Evolutionary conservation across 352 stramenopile species (phyloP).

Genomic region (Globisporangium canariense): DNA sequence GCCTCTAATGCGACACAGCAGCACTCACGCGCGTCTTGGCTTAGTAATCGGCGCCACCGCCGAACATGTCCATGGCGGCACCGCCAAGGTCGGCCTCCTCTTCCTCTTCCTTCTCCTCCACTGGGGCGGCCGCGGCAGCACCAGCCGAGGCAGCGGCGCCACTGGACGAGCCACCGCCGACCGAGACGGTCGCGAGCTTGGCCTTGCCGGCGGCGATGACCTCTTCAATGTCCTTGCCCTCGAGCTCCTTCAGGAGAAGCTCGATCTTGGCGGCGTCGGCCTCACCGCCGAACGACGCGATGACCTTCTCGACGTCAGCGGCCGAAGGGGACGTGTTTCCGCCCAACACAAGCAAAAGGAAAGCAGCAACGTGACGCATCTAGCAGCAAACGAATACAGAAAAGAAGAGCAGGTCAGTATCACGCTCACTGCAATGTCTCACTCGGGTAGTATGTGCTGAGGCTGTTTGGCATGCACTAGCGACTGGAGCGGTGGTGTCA

Average conservation of each 20-base stretch:
- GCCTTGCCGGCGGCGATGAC: constrained; percentile 80
- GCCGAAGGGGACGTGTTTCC: constrained; percentile 75
- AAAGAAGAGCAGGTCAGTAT: constrained; percentile 4
- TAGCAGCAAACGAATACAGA: constrained; percentile 20
- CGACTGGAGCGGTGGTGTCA: background rate
- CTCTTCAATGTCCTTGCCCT: constrained; percentile 88
- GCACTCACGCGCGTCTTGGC: constrained; percentile 9
- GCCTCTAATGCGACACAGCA: constrained; percentile 12
- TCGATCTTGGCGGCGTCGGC: constrained; percentile 78
- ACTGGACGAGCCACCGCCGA: constrained; percentile 49
- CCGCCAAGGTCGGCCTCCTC: constrained; percentile 78
- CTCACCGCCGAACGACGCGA: constrained; percentile 79
- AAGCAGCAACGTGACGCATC: constrained; percentile 93
- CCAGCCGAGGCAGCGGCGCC: constrained; percentile 32
- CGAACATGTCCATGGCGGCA: constrained; percentile 83
- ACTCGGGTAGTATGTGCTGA: background rate
- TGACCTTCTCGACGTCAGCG: constrained; percentile 82
- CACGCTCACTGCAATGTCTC: background rate
- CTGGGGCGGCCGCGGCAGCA: constrained; percentile 31
- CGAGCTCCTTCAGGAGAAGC: constrained; percentile 83
- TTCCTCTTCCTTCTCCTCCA: constrained; percentile 69
- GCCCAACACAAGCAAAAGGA: constrained; percentile 83
- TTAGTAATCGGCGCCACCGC: constrained; percentile 82
- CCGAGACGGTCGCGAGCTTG: constrained; percentile 80
- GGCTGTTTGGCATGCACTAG: background rate